phyloP scores from a whole-genome alignment of 495 filamentous ascomycete species.

The Aspergillus heteromorphus region DNA sequence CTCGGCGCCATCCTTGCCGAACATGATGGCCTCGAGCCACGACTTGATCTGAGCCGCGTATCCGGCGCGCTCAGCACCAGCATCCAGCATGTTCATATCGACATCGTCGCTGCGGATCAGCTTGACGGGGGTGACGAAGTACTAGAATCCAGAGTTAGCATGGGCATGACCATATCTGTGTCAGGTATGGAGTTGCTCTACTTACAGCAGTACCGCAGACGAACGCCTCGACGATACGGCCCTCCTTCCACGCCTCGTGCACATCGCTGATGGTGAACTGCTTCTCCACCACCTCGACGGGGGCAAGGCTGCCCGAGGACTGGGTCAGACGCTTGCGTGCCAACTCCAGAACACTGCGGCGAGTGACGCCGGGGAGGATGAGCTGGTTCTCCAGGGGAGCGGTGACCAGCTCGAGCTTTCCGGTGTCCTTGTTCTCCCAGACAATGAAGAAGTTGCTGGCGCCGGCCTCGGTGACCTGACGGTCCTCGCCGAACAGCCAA shows the following conservation, averaged over 20 bases:
- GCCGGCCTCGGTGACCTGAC: slow-evolving; percentile 83
- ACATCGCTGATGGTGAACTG: slow-evolving; percentile 78
- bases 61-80: slow-evolving; percentile 52
- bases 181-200: slow-evolving; percentile 2
- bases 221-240: slow-evolving; percentile 77
- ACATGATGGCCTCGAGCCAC: slow-evolving; percentile 84
- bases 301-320: slow-evolving; percentile 38
- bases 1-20: slow-evolving; percentile 71
- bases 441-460: slow-evolving; percentile 89
- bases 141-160: slow-evolving; percentile 41
- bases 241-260: slow-evolving; percentile 64
- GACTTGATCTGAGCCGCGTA: slow-evolving; percentile 68
- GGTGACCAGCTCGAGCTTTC: slow-evolving; percentile 69
- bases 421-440: slow-evolving; percentile 61
- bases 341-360: slow-evolving; percentile 69
- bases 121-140: slow-evolving; percentile 72
- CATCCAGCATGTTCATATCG: slow-evolving; percentile 62
- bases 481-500: slow-evolving; percentile 78
- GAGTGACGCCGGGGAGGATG: slow-evolving; percentile 81
- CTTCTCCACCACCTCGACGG: slow-evolving; percentile 70
- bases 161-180: neutral
- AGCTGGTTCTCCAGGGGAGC: slow-evolving; percentile 74
- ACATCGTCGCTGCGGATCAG: slow-evolving; percentile 66
- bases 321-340: slow-evolving; percentile 54
- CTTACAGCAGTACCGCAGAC: slow-evolving; percentile 81